These are phyloP conservation scores for Metarhizium sp. DNA, from an alignment of 2,329 filamentous ascomycete species.

Conservation along the genomic window DNA sequence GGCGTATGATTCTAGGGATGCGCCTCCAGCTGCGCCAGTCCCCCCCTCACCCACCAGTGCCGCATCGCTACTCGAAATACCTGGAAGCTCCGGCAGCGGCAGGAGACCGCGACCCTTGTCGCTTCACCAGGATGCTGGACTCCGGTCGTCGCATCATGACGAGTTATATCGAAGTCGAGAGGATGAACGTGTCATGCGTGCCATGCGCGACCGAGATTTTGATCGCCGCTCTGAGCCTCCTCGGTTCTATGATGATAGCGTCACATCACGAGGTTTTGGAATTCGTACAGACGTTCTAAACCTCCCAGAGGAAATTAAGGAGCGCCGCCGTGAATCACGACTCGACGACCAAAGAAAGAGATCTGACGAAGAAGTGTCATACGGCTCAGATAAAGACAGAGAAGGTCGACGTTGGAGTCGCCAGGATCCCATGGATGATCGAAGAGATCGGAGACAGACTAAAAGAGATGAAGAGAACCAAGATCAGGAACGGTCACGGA, in stretches of 20 bases:
- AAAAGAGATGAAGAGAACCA: conserved; percentile 18
- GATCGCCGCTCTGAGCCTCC: conserved; percentile 18
- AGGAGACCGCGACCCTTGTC: conserved; percentile 35
- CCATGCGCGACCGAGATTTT: conserved; percentile 31
- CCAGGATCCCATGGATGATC: conserved; percentile 15
- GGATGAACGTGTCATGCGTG: conserved; percentile 33
- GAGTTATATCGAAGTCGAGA: conserved; percentile 40
- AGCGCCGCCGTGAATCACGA: conserved; percentile 24
- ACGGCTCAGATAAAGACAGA: conserved; percentile 18
- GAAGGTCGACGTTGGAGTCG: conserved; percentile 19
- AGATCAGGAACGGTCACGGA: conserved; percentile 29
- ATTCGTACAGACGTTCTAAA: conserved; percentile 32
- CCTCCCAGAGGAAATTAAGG: conserved; percentile 33
- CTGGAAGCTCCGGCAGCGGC: conserved; percentile 8
- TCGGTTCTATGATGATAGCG: conserved; percentile 36
- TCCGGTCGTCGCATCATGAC: conserved; percentile 34
- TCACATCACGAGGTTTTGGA: conserved; percentile 40
- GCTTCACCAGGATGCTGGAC: conserved; percentile 40
- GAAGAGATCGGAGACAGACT: conserved; percentile 20
- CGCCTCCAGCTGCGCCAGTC: conserved; percentile 33
- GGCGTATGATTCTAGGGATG: conserved; percentile 34
- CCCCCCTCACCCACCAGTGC: conserved; percentile 25
- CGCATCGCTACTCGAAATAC: conserved; percentile 9
- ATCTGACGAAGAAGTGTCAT: conserved; percentile 20
- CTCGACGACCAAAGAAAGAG: conserved; percentile 18